Conservation (phyloP, 2,329 filamentous ascomycete species). For the Paraconiothyrium brasiliense region DNA sequence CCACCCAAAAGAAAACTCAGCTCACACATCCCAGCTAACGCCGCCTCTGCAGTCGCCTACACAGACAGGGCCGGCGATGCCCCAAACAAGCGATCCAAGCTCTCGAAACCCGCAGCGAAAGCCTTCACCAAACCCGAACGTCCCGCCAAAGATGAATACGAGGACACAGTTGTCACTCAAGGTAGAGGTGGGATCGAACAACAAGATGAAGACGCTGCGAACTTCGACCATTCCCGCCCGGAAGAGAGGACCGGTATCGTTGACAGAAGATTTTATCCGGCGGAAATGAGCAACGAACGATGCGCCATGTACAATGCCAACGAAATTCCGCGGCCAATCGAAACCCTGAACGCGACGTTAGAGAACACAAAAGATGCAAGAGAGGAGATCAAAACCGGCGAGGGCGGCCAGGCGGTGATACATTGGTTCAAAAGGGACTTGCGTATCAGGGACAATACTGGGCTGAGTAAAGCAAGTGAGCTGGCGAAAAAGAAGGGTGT, state of each 20-base stretch:
- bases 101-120: slow-evolving; percentile 40
- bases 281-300: slow-evolving; percentile 84
- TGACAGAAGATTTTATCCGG: slow-evolving; percentile 76
- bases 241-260: slow-evolving; percentile 53
- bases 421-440: slow-evolving; percentile 94
- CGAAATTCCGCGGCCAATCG: slow-evolving; percentile 76
- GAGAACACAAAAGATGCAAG: slow-evolving; percentile 67
- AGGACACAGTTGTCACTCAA: slow-evolving; percentile 25
- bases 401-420: slow-evolving; percentile 71
- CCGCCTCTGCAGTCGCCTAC: slow-evolving; percentile 42
- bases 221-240: slow-evolving; percentile 49
- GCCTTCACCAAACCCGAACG: slow-evolving; percentile 28
- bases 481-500: slow-evolving; percentile 73
- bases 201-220: slow-evolving; percentile 17
- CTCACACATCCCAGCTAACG: slow-evolving; percentile 31
- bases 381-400: slow-evolving; percentile 53
- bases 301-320: slow-evolving; percentile 78
- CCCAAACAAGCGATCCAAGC: slow-evolving; percentile 50
- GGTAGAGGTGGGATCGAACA: slow-evolving; percentile 26
- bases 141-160: background rate
- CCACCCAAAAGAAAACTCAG: slow-evolving; percentile 45
- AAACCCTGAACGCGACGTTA: slow-evolving; percentile 70
- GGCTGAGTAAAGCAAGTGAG: slow-evolving; percentile 71
- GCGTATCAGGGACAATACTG: slow-evolving; percentile 76
- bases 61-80: slow-evolving; percentile 44